Evolutionary conservation across 768 basidiomycete species (phyloP), one percentile per base, ranked within the genome.

Genomic region (Lanmaoa rubissima): DNA sequence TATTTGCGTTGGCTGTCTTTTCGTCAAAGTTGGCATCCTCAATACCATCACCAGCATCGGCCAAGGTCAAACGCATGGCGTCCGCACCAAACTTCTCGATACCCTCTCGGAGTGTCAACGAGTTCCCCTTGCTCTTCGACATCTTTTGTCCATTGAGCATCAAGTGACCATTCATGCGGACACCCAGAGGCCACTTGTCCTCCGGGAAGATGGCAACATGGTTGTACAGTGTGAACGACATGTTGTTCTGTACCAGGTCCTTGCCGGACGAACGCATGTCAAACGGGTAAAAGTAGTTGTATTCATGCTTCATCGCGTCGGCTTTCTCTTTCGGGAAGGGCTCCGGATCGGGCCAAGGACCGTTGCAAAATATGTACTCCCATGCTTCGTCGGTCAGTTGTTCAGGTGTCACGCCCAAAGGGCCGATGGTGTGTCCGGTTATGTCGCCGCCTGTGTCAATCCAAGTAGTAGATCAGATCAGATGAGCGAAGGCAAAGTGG

Each of bases 21-120:
- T 98, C 96, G 69, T 99, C 97, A 66, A 98, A 99, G 78, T 99
- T 99, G 44, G 96, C 96, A 74, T 99, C 97, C 73, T 97, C 95
- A 63, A 98, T 82, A 49, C 94, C 93, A 70, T 99, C 97, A 14
- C 97, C 97, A 28, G 94, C 94, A 76, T 98, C 96, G 26, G 97
- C 97, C 73, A 99, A 79, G 19, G 86, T 82, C 76, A 99, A 74
- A 53, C 97, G 81, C 66, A 90, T 95, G 34, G 95, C 92, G 70
- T 98, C 97, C 36, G 97, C 94, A 56, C 97, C 97, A 67, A 96
- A 98, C 79, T 98, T 98, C 73, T 86, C 80, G 57, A 96, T 85
- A 1, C 90, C 83, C 68, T 99, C 90, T 53, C 84, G 76, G 71
- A 98, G 76, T 1, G 96, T 99, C 78, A 98, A 77, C 54, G 88